phyloP scores from a whole-genome alignment of 768 basidiomycete species.

The Podaxis sp. region DNA sequence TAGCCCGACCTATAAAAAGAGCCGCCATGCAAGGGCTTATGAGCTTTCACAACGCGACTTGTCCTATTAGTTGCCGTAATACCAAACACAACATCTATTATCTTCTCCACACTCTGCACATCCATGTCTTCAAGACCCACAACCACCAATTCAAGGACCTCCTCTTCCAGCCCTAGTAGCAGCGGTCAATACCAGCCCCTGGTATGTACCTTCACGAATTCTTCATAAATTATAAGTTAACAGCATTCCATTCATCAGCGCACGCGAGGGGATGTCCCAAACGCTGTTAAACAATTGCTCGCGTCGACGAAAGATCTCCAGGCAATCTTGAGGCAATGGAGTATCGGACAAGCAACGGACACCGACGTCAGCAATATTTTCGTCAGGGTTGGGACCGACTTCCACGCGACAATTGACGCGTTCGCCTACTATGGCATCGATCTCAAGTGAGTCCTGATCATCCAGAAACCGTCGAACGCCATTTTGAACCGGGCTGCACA shows the following conservation, averaged over 20 bases:
- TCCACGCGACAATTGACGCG: constrained; percentile 75
- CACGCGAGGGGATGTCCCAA: constrained; percentile 48
- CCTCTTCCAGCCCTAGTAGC: neutral
- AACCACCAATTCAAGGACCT: neutral
- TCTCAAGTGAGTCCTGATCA: constrained; percentile 56
- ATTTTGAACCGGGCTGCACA: constrained; percentile 22
- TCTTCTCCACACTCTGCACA: neutral
- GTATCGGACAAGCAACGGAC: constrained; percentile 53
- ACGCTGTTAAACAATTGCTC: constrained; percentile 65
- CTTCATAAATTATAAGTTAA: neutral
- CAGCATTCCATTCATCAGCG: constrained; percentile 20
- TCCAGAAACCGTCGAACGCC: neutral
- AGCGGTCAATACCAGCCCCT: neutral
- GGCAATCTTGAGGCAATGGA: constrained; percentile 70
- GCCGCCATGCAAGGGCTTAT: neutral
- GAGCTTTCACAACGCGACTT: neutral
- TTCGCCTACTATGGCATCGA: constrained; percentile 75
- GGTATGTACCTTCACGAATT: neutral
- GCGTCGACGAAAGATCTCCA: constrained; percentile 83
- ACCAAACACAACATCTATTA: neutral
- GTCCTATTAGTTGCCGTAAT: neutral
- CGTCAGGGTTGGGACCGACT: constrained; percentile 85
- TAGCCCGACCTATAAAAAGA: neutral
- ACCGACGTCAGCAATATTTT: constrained; percentile 85
- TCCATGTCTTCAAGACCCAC: neutral